Conservation (phyloP, 2,329 filamentous ascomycete genomes). For the Pestalotiopsis sp. region DNA sequence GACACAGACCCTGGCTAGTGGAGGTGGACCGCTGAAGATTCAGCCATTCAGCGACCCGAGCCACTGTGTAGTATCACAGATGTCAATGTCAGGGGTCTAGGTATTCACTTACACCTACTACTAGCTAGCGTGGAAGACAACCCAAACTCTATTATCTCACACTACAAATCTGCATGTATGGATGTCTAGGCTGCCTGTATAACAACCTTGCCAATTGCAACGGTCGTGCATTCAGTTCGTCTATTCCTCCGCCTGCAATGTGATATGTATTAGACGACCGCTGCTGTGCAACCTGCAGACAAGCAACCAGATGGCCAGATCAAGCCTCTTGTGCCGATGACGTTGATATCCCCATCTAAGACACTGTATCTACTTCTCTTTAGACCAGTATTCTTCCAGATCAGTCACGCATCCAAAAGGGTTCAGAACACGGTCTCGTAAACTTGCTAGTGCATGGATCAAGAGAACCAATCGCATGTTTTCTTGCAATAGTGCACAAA, state of each 20-base stretch:
- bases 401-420: too few relatives aligned
- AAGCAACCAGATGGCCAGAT: neutral
- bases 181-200: neutral
- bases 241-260: neutral
- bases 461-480: neutral
- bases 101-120: too few relatives aligned
- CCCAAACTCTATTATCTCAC: neutral
- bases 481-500: neutral
- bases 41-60: too few relatives aligned
- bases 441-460: neutral
- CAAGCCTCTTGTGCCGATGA: neutral
- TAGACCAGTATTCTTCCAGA: too few relatives aligned
- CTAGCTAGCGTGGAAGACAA: neutral
- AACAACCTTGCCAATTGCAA: neutral
- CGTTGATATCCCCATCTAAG: neutral
- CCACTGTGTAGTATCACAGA: too few relatives aligned
- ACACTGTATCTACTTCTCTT: too few relatives aligned
- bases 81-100: too few relatives aligned
- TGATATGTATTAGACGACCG: neutral
- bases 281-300: neutral
- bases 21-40: neutral
- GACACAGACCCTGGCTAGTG: slow-evolving; percentile 24
- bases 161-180: neutral
- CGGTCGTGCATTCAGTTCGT: neutral
- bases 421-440: neutral